phyloP scores from a whole-genome alignment of 768 basidiomycete species.

The Wakefieldia striispora region DNA sequence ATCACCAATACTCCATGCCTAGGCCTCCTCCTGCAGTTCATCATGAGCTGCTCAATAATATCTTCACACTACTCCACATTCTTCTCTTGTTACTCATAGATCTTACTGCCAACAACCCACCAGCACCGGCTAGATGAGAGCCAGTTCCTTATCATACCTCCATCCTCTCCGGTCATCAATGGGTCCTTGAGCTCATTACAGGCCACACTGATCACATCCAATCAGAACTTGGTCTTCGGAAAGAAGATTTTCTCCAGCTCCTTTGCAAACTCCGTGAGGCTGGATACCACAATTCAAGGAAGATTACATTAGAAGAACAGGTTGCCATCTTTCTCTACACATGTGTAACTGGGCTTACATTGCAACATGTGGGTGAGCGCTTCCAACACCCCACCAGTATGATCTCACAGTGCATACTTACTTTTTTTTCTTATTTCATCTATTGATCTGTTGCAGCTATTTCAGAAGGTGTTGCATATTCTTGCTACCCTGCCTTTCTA shows the following conservation, averaged over 20 bases:
- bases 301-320: neutral
- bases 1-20: too few species aligned
- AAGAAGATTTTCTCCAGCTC: neutral
- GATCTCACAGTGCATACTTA: neutral
- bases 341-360: neutral
- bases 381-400: neutral
- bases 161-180: slow-evolving; percentile 18
- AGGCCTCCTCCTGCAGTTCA: too few species aligned
- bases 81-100: too few species aligned
- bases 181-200: slow-evolving; percentile 21
- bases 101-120: too few species aligned
- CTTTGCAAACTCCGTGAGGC: neutral
- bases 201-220: slow-evolving; percentile 20
- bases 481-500: neutral
- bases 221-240: neutral
- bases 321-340: neutral
- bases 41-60: too few species aligned
- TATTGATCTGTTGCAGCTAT: neutral
- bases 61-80: too few species aligned
- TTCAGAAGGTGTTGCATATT: neutral
- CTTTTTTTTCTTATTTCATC: too few species aligned
- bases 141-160: slow-evolving; percentile 4
- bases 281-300: neutral
- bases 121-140: neutral
- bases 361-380: neutral